Conservation (phyloP, 371 early-diverging fungal species). For the Entomophthora muscae region DNA sequence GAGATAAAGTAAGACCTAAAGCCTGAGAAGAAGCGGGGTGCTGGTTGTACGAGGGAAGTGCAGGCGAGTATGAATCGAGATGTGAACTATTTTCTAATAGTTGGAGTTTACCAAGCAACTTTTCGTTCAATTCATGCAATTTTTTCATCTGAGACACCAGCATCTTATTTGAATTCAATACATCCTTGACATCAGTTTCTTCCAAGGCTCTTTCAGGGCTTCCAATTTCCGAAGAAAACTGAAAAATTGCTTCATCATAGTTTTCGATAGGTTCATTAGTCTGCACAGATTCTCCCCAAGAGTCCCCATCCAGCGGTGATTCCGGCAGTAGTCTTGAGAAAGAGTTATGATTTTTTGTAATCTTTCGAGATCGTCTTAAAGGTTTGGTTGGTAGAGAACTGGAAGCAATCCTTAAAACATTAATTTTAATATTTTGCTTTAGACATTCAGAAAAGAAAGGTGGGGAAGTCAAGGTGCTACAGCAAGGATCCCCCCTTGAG, state of each 20-base stretch:
- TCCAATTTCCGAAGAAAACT: too few relatives aligned
- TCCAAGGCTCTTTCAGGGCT: not conserved
- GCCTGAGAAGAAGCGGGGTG: too few relatives aligned
- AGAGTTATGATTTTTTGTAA: too few relatives aligned
- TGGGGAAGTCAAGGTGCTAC: not conserved
- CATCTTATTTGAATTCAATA: not conserved
- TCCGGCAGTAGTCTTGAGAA: not conserved
- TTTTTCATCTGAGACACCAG: not conserved
- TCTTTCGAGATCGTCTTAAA: too few relatives aligned
- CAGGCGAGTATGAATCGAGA: not conserved
- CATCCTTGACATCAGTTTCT: not conserved
- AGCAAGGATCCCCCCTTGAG: not conserved
- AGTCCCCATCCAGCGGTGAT: not conserved
- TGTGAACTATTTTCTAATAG: not conserved
- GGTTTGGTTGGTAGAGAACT: not conserved
- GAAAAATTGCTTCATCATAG: not conserved
- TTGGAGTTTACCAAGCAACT: not conserved
- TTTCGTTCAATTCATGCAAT: not conserved
- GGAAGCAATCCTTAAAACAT: not conserved
- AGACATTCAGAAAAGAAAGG: not conserved
- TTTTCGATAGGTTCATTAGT: not conserved
- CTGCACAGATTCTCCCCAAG: not conserved
- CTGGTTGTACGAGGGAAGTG: not conserved
- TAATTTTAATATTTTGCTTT: not conserved
- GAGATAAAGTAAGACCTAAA: too few relatives aligned